Percentiles rank a stretch among this genome's conserved stretches.
Evolutionary conservation across 208 protist species (phyloP).

Genomic region (Cochliopodium minus): DNA sequence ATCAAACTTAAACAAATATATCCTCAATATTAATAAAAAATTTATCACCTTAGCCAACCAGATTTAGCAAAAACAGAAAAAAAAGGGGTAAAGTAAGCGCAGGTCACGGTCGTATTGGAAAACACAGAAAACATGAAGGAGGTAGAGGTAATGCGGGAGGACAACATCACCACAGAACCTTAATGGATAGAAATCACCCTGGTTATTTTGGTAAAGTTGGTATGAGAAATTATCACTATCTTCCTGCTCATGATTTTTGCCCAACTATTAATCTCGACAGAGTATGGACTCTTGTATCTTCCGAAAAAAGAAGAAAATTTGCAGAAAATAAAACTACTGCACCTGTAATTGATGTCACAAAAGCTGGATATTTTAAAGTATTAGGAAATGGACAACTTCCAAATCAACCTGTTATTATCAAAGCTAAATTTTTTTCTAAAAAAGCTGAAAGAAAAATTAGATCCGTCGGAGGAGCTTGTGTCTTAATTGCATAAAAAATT

Average conservation of each 20-base stretch:
- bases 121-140: constrained; percentile 98
- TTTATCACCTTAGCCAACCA: no score
- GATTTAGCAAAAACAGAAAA: constrained; percentile 39
- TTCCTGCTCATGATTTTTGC: constrained; percentile 70
- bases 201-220: constrained; percentile 99
- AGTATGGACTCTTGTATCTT: constrained; percentile 88
- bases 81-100: constrained; percentile 65
- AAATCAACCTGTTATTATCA: constrained; percentile 92
- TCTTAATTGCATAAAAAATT: constrained; percentile 78
- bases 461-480: constrained; percentile 87
- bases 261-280: constrained; percentile 96
- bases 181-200: constrained; percentile 99
- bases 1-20: no score
- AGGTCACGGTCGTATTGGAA: constrained; percentile 78
- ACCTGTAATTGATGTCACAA: constrained; percentile 91
- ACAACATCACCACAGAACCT: constrained; percentile 95
- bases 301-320: constrained; percentile 53
- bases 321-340: constrained; percentile 61
- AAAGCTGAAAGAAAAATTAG: constrained; percentile 98
- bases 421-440: constrained; percentile 94
- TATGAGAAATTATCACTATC: constrained; percentile 90
- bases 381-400: constrained; percentile 93
- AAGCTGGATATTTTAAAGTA: constrained; percentile 95
- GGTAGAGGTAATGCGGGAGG: constrained; percentile 99
- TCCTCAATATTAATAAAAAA: no score